Percentiles rank a stretch among this genome's conserved stretches.
These are phyloP conservation scores for Phytophthora pistaciae DNA, from an alignment of 352 stramenopile genomes.

Conservation along the genomic window DNA sequence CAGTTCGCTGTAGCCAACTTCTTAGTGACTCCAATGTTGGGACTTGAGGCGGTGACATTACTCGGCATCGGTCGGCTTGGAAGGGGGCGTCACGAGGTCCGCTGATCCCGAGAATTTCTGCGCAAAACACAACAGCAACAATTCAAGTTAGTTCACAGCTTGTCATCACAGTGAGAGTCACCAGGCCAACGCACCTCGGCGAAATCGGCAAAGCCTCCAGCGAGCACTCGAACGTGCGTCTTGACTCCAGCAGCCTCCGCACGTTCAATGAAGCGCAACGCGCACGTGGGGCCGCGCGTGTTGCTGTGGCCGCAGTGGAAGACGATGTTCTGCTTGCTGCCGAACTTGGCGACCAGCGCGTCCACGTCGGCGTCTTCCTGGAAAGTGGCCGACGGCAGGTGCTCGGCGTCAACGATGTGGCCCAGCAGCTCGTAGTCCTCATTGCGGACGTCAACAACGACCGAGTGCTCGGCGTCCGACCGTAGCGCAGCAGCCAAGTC, in stretches of 20 bases:
- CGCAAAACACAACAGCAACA: background rate
- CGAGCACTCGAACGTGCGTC: slow-evolving; percentile 34
- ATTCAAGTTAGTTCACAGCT: background rate
- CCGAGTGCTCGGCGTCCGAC: slow-evolving; percentile 5
- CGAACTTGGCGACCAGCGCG: slow-evolving; percentile 37
- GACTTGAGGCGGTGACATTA: background rate
- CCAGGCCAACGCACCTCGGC: slow-evolving; percentile 26
- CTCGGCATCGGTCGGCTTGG: background rate
- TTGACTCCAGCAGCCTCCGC: slow-evolving; percentile 24
- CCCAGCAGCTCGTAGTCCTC: slow-evolving; percentile 43
- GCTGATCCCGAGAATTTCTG: slow-evolving; percentile 12
- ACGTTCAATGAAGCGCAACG: slow-evolving; percentile 42
- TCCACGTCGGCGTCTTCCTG: slow-evolving; percentile 48
- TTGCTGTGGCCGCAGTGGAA: slow-evolving; percentile 56
- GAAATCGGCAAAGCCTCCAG: slow-evolving; percentile 34
- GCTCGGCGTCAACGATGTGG: slow-evolving; percentile 40
- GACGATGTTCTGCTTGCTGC: slow-evolving; percentile 35
- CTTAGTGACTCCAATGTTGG: background rate
- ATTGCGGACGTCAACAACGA: slow-evolving; percentile 41
- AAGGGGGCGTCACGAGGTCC: slow-evolving; percentile 12
- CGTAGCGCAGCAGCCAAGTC: slow-evolving; percentile 30
- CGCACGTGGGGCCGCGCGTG: slow-evolving; percentile 45
- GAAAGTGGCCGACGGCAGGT: slow-evolving; percentile 44
- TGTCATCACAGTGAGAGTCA: background rate
- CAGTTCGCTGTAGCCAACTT: background rate